Percentiles rank a stretch among this genome's conserved stretches.
Evolutionary conservation across 306 rosid genomes (phyloP).

Genomic region (Pyrus communis): DNA sequence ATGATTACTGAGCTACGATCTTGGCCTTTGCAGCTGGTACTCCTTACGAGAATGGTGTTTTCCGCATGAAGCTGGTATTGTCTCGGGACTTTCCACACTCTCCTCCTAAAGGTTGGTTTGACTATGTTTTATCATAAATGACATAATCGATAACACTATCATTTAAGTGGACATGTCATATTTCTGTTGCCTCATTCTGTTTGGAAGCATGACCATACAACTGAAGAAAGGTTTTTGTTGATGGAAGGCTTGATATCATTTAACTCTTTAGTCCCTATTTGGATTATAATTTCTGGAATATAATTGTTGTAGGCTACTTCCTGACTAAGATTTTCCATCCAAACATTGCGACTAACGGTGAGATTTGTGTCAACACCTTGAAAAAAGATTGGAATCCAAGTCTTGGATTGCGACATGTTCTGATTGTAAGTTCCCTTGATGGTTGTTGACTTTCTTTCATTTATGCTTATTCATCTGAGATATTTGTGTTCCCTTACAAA

Average conservation of each 20-base stretch:
- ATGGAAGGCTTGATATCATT: neutral
- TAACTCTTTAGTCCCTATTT: neutral
- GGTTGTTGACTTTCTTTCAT: neutral
- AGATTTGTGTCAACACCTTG: constrained; percentile 95
- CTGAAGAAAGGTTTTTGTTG: neutral
- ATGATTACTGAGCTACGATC: constrained; percentile 9
- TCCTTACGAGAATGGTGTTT: constrained; percentile 92
- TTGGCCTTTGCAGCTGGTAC: constrained; percentile 73
- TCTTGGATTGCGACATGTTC: constrained; percentile 87
- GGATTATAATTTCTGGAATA: constrained; percentile 2
- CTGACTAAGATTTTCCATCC: constrained; percentile 93
- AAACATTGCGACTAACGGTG: constrained; percentile 79
- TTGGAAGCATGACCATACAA: neutral
- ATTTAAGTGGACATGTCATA: neutral
- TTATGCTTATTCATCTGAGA: neutral
- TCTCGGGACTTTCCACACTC: constrained; percentile 82
- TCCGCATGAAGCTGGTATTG: constrained; percentile 84
- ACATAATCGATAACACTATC: neutral
- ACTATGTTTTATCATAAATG: neutral
- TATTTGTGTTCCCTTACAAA: constrained; percentile 5
- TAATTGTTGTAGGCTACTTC: constrained; percentile 63
- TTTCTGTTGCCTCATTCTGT: neutral
- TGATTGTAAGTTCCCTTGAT: constrained; percentile 49
- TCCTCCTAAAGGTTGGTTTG: constrained; percentile 82
- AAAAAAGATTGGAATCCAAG: constrained; percentile 98